These are phyloP conservation scores for Epipyxis sp. DNA, from an alignment of 108 stramenopile species.

Conservation along the genomic window DNA sequence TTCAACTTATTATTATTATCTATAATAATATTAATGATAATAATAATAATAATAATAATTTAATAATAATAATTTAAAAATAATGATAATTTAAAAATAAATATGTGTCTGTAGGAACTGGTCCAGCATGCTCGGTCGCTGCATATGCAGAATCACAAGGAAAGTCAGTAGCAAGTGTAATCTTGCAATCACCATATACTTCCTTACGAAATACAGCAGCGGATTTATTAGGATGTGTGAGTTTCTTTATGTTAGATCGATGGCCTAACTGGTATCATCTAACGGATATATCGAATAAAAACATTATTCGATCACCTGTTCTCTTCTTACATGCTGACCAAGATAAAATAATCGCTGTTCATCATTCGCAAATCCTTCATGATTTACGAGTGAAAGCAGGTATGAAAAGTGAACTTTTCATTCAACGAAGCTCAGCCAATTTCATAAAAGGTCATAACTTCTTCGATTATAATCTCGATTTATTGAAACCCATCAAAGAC, in stretches of 20 bases:
- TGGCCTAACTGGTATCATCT: conserved; percentile 8
- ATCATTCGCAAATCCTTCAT: conserved; percentile 2
- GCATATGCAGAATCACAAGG: not conserved
- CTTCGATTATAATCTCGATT: conserved; percentile 7
- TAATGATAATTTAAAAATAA: too few relatives aligned
- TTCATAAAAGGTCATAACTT: conserved; percentile 11
- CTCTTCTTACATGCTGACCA: conserved; percentile 23
- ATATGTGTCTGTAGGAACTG: too few relatives aligned
- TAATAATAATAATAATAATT: too few relatives aligned
- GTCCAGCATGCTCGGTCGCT: not conserved
- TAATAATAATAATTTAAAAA: too few relatives aligned
- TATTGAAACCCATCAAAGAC: not conserved
- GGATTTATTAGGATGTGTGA: conserved; percentile 15
- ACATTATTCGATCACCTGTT: not conserved
- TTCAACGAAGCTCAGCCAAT: not conserved
- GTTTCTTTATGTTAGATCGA: not conserved
- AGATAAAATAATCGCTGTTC: not conserved
- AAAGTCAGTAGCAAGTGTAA: not conserved
- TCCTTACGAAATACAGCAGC: conserved; percentile 6
- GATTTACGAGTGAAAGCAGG: not conserved
- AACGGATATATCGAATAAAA: not conserved
- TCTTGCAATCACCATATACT: conserved; percentile 15
- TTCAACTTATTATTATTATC: too few relatives aligned
- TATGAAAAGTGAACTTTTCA: not conserved
- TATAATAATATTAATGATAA: too few relatives aligned